Evolutionary conservation across 768 basidiomycete species (phyloP).

Genomic region (Hygrophorus russula): DNA sequence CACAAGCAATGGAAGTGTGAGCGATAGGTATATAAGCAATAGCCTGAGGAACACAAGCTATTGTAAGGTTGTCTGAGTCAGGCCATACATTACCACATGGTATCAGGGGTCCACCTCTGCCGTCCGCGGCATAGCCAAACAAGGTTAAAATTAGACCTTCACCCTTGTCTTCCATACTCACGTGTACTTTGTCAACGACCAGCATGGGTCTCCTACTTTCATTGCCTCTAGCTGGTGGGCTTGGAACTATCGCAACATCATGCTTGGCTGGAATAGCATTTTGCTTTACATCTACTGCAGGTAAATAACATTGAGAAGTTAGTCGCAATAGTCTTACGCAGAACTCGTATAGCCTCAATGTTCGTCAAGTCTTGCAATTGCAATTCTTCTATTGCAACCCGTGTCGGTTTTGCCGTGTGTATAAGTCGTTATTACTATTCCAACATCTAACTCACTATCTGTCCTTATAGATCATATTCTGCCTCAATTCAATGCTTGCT

Average conservation of each 20-base stretch:
- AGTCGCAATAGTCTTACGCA: slow-evolving; percentile 3
- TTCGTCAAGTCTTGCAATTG: slow-evolving; percentile 99
- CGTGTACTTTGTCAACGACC: no score
- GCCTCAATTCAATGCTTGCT: slow-evolving; percentile 88
- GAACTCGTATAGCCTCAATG: slow-evolving; percentile 60
- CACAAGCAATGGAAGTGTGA: no score
- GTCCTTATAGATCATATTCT: slow-evolving; percentile 73
- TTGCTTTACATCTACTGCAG: slow-evolving; percentile 79
- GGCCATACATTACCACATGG: no score
- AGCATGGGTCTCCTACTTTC: slow-evolving; percentile 68
- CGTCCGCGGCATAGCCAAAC: no score
- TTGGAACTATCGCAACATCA: slow-evolving; percentile 69
- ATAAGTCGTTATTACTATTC: background rate
- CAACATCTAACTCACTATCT: background rate
- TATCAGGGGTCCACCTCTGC: no score
- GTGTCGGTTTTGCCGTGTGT: slow-evolving; percentile 87
- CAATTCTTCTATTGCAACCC: slow-evolving; percentile 95
- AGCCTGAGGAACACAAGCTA: no score
- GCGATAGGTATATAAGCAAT: no score
- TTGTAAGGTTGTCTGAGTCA: no score
- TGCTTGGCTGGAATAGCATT: slow-evolving; percentile 77
- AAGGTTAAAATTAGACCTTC: no score
- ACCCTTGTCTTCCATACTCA: no score
- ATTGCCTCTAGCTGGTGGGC: slow-evolving; percentile 55
- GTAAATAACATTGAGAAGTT: slow-evolving; percentile 25